Evolutionary conservation across 83 land plant species (phyloP).

Genomic region (Picea abies): DNA sequence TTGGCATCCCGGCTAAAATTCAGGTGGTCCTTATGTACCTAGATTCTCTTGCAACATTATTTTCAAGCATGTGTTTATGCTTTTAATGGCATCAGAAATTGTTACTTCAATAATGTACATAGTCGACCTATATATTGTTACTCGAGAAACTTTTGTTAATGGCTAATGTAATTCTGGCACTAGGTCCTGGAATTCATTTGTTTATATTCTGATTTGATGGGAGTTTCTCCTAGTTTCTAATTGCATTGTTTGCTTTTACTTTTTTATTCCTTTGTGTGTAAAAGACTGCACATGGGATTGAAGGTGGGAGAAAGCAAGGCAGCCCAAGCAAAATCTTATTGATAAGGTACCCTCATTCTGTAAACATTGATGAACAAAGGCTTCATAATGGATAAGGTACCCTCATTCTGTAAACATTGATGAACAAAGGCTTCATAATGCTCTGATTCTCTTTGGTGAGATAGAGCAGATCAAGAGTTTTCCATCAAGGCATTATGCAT

Average conservation of each 20-base stretch:
- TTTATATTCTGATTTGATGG: background rate
- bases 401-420: conserved; percentile 70
- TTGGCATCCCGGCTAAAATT: background rate
- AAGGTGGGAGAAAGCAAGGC: conserved; percentile 41
- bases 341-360: conserved; percentile 74
- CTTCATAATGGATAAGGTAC: conserved; percentile 78
- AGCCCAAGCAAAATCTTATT: conserved; percentile 69
- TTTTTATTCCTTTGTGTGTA: background rate
- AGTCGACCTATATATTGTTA: background rate
- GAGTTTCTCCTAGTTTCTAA: background rate
- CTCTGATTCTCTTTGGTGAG: conserved; percentile 83
- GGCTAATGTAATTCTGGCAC: background rate
- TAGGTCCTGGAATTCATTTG: background rate
- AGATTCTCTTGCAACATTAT: background rate
- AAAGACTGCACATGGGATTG: conserved; percentile 31
- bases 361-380: conserved; percentile 68
- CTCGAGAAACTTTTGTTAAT: background rate
- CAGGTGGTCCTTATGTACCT: conserved; percentile 6
- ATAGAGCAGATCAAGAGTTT: conserved; percentile 73
- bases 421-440: conserved; percentile 73
- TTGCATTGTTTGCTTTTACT: background rate
- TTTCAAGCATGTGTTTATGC: background rate
- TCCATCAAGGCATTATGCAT: conserved; percentile 58
- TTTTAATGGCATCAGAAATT: background rate
- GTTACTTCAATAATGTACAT: background rate